phyloP scores from a whole-genome alignment of 495 filamentous ascomycete genomes.

The Lasiosphaeria hispida region DNA sequence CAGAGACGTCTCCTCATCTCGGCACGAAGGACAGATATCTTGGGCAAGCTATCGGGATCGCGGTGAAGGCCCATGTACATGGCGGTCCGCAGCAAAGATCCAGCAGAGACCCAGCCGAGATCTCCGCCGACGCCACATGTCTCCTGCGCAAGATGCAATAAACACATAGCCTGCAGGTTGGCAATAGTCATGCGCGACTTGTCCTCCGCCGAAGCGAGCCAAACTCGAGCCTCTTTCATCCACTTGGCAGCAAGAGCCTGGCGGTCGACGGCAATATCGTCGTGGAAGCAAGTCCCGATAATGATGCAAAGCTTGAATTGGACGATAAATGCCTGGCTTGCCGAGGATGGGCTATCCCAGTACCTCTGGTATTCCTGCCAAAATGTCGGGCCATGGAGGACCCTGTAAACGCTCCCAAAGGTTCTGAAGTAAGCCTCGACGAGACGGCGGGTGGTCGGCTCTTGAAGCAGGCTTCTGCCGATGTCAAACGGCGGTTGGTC shows the following conservation, averaged over 20 bases:
- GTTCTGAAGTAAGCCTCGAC: constrained; percentile 52
- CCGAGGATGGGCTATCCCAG: constrained; percentile 34
- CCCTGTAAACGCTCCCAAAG: constrained; percentile 51
- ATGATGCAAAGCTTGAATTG: constrained; percentile 65
- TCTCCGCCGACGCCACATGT: constrained; percentile 54
- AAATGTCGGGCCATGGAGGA: constrained; percentile 53
- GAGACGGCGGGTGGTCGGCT: constrained; percentile 47
- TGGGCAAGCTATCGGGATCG: constrained; percentile 48
- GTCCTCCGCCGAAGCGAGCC: constrained; percentile 53
- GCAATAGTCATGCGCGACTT: constrained; percentile 55
- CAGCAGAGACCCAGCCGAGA: constrained; percentile 58
- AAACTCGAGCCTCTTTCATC: constrained; percentile 62
- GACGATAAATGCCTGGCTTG: constrained; percentile 46
- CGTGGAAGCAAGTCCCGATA: constrained; percentile 57
- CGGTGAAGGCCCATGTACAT: constrained; percentile 62
- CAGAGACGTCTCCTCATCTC: constrained; percentile 70
- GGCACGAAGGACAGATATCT: constrained; percentile 46
- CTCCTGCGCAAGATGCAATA: constrained; percentile 60
- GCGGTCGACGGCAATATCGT: constrained; percentile 46
- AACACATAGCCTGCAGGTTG: constrained; percentile 56
- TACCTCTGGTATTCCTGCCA: constrained; percentile 45
- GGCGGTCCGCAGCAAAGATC: constrained; percentile 56
- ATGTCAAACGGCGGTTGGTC: constrained; percentile 26
- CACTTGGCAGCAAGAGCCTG: constrained; percentile 53
- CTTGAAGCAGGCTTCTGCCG: constrained; percentile 31